Evolutionary conservation across 345 rosid genomes (phyloP).

Genomic region (Sonneratia alba): DNA sequence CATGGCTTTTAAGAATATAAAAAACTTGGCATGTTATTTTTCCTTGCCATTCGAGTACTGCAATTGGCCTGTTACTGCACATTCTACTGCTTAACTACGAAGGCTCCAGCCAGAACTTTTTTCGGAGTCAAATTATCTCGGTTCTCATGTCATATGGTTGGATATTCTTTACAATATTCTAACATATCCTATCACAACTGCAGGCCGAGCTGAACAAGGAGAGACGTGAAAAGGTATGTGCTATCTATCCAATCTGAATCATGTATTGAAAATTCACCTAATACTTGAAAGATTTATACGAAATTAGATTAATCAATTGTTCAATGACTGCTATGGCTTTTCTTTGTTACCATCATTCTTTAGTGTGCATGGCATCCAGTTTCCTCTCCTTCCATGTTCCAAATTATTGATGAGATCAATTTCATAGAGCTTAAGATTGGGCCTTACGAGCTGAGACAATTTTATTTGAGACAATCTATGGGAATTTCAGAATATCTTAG

Average conservation of each 20-base stretch:
- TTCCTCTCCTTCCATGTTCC: no score
- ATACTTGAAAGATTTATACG: neutral
- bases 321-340: no score
- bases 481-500: no score
- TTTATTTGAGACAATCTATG: no score
- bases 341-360: no score
- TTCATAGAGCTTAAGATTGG: no score
- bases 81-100: neutral
- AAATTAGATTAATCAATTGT: neutral
- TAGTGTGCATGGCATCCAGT: neutral
- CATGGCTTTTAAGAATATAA: no score
- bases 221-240: conserved; percentile 29
- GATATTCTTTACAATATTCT: neutral
- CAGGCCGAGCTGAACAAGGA: conserved; percentile 35
- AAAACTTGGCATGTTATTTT: neutral
- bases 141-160: conserved; percentile 6
- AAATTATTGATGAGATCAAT: no score
- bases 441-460: no score
- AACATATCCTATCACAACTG: conserved; percentile 6
- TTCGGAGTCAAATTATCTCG: neutral
- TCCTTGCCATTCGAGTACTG: neutral
- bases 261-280: neutral
- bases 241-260: neutral
- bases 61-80: neutral
- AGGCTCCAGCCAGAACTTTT: neutral